Percentiles rank a stretch among this genome's conserved stretches.
These are phyloP conservation scores for Suillus variegatus DNA, from an alignment of 768 basidiomycete genomes.

Conservation along the genomic window DNA sequence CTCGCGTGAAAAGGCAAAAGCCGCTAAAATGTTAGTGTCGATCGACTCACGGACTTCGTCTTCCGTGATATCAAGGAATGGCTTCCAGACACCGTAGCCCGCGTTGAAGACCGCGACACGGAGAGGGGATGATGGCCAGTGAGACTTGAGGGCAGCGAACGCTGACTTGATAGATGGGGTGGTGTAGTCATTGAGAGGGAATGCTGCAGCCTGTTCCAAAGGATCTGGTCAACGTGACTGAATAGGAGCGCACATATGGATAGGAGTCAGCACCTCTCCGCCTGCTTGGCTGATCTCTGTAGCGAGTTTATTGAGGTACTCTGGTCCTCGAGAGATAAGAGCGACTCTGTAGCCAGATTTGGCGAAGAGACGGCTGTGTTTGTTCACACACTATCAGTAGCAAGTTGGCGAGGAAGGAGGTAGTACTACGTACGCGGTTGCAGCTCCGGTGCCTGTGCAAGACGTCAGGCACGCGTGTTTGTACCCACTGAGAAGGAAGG, in stretches of 20 bases:
- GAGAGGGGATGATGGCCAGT: conserved; percentile 50
- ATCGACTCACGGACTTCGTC: conserved; percentile 54
- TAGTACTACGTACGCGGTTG: conserved; percentile 48
- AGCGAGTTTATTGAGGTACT: conserved; percentile 52
- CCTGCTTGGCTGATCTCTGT: conserved; percentile 55
- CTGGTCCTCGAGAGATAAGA: conserved; percentile 58
- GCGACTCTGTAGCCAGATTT: conserved; percentile 68
- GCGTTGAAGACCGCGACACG: conserved; percentile 69
- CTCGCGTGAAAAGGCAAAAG: conserved; percentile 65
- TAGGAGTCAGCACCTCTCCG: conserved; percentile 47
- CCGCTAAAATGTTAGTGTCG: conserved; percentile 55
- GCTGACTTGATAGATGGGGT: conserved; percentile 51
- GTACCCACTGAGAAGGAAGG: background rate
- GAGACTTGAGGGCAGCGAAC: conserved; percentile 47
- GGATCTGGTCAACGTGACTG: background rate
- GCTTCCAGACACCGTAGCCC: conserved; percentile 59
- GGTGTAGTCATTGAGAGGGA: conserved; percentile 54
- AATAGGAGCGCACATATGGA: background rate
- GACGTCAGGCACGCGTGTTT: conserved; percentile 2
- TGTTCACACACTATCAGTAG: conserved; percentile 8
- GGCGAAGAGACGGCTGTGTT: conserved; percentile 54
- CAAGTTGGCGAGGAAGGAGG: background rate
- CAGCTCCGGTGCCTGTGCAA: conserved; percentile 54
- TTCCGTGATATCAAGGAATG: conserved; percentile 63
- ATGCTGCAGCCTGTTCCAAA: conserved; percentile 50